Base-by-base conservation (phyloP, 768 basidiomycete genomes). In the Boletus insuetus region DNA sequence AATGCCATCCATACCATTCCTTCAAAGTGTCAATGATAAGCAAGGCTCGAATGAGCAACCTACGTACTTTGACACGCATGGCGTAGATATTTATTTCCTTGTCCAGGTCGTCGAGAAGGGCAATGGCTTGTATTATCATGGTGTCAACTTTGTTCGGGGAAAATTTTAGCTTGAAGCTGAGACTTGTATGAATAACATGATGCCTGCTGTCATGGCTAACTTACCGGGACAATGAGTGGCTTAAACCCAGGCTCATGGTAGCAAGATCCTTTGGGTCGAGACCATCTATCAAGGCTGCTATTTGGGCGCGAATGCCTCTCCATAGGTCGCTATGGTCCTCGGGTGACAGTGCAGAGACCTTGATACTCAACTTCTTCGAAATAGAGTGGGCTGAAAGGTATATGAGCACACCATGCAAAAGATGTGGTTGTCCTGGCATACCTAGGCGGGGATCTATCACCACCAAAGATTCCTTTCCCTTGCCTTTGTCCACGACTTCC, bases 1-100 rank as follows among this genome's bases (percentile, higher is more conserved):
- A 99, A 77, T 99, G 97, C 97, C 97, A 99, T 37, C 97, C 97
- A 65, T 99, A 99, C 97, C 97, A 99, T 83, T 99, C 97, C 96
- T 97, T 63, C 26, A 46, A 22, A 46, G 41, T 49, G 38, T 58
- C 32, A 48, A 56, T 43, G 3, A 56, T 13, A 39, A 38, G n/a
- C 3, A 7, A 40, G 22, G 34, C 26, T 32, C 7, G 32, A 24
- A 31, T n/a, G 32, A 24, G 24, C 2, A 43, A n/a, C 41, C 16
- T 45, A 53, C 80, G 34, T 54, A 95, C 95, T 83, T 99, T 99
- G 44, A 96, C 93, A 66, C 97, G 85, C 97, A 99, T 99, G 14
- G 95, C 84, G 69, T 99, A 99, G 50, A 98, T 97, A 77, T 99
- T 99, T 70, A 98, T 91, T 75, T 98, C 97, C 76, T 99, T 99